phyloP scores from a whole-genome alignment of 805 yeast species.

The Nakazawaea molendinolei region DNA sequence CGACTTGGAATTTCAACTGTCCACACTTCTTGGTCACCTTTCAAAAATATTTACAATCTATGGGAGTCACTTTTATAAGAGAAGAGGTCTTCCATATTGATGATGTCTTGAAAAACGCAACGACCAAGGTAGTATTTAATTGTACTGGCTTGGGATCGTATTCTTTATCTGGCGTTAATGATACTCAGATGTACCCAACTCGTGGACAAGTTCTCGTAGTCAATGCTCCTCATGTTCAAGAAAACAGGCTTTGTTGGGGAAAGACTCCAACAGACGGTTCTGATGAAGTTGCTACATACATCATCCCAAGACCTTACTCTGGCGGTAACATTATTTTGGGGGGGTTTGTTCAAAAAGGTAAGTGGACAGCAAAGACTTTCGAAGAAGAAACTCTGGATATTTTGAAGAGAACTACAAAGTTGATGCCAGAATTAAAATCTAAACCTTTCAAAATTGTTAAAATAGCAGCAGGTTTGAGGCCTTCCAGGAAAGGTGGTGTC shows the following conservation, averaged over 20 bases:
- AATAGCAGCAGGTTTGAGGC: slow-evolving; percentile 71
- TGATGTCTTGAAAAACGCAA: slow-evolving; percentile 37
- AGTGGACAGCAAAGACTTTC: slow-evolving; percentile 57
- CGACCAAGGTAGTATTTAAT: slow-evolving; percentile 52
- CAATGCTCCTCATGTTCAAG: slow-evolving; percentile 59
- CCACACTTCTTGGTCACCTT: slow-evolving; percentile 52
- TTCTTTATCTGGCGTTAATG: slow-evolving; percentile 58
- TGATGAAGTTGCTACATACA: slow-evolving; percentile 58
- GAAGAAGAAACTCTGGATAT: slow-evolving; percentile 55
- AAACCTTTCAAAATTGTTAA: slow-evolving; percentile 45
- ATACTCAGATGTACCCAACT: slow-evolving; percentile 57
- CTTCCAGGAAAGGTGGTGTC: slow-evolving; percentile 69
- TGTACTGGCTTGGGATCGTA: slow-evolving; percentile 74
- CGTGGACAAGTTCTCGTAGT: slow-evolving; percentile 78
- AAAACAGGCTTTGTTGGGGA: slow-evolving; percentile 60
- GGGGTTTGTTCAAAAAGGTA: slow-evolving; percentile 61
- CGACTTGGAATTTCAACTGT: slow-evolving; percentile 67
- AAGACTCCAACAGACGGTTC: too few relatives aligned
- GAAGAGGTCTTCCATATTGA: slow-evolving; percentile 43
- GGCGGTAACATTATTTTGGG: slow-evolving; percentile 67
- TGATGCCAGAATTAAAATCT: slow-evolving; percentile 43
- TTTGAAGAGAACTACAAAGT: slow-evolving; percentile 45
- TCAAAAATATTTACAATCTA: slow-evolving; percentile 31
- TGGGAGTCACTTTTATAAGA: slow-evolving; percentile 48
- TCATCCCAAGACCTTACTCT: slow-evolving; percentile 66